Evolutionary conservation across 805 yeast genomes (phyloP), one percentile per base, ranked within the genome.

Genomic region (Hanseniaspora osmophila): DNA sequence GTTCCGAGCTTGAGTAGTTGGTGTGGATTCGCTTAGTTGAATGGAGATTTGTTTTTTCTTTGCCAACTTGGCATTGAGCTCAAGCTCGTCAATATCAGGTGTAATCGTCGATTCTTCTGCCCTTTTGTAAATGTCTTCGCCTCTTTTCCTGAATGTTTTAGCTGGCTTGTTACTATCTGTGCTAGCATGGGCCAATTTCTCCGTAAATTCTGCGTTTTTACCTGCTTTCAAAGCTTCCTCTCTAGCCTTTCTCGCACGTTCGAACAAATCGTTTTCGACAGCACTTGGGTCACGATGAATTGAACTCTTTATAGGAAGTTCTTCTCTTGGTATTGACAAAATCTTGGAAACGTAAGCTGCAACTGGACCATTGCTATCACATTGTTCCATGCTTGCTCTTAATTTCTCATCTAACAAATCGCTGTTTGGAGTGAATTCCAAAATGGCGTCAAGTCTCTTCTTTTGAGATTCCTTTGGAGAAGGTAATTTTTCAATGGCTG

Each of bases 281-380:
- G 27, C 4, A 7, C 7, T 22, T 22, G 27, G 62, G 42, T 72
- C 53, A 1, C 63, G 58, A 29, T 62, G 63, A 35, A 64, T 61
- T 2, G 65, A 54, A 38, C 67, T 65, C 29, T 71, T 74, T 33
- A 66, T 65, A 1, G 96, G 96, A 19, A 90, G 64, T 46, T 87
- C 96, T 16, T 69, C 74, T 46, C 78, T 80, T 1, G 95, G 95
- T 17, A 92, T 72, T 0, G 96, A 84, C 1, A 92, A 61, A 67
- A 90, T 84, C 55, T 92, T 92, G 1, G 96, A 86, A 0, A 90
- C 85, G 60, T 81, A 92, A 0, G 94, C 94, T 55, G 74, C 69
- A 2, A 67, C 66, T 0, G 84, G 78, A 1, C 88, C 84, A 1
- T 66, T 54, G n/a, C 71, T 63, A 51, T 81, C 82, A 65, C 97